phyloP scores from a whole-genome alignment of 495 filamentous ascomycete species.

The Hyaloscypha hepaticicola region DNA sequence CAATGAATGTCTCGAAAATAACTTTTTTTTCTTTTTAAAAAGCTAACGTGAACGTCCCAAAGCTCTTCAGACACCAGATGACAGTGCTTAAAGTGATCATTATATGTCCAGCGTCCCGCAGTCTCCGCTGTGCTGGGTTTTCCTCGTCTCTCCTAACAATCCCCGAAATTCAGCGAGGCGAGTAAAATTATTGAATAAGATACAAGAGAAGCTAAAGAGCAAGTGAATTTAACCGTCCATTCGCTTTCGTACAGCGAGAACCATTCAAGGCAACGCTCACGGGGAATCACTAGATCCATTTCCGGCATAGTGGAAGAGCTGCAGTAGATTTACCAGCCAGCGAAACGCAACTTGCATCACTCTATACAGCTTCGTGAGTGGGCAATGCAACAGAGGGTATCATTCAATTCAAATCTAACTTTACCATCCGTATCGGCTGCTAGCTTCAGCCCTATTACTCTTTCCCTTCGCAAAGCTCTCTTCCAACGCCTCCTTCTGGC shows the following conservation, averaged over 20 bases:
- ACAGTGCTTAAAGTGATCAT: no score
- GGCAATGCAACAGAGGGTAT: background rate
- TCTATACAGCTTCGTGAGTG: background rate
- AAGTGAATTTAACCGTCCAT: background rate
- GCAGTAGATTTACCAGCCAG: no score
- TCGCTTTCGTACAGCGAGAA: background rate
- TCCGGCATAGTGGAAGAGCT: background rate
- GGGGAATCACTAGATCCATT: background rate
- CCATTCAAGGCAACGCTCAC: background rate
- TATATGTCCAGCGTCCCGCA: no score
- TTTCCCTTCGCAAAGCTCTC: conserved; percentile 79
- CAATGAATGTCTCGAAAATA: no score
- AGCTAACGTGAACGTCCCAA: no score
- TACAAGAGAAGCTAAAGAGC: no score
- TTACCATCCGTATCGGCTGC: conserved; percentile 81
- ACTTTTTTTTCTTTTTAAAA: no score
- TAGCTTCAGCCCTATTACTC: conserved; percentile 74
- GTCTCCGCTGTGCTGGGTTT: no score
- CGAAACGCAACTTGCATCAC: background rate
- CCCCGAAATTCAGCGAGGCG: no score
- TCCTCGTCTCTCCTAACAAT: no score
- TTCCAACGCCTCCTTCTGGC: conserved; percentile 79
- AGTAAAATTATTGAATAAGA: no score
- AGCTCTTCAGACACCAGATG: no score
- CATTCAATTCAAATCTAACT: background rate